phyloP scores from a whole-genome alignment of 2,329 filamentous ascomycete species.

The Calonectria naviculata region DNA sequence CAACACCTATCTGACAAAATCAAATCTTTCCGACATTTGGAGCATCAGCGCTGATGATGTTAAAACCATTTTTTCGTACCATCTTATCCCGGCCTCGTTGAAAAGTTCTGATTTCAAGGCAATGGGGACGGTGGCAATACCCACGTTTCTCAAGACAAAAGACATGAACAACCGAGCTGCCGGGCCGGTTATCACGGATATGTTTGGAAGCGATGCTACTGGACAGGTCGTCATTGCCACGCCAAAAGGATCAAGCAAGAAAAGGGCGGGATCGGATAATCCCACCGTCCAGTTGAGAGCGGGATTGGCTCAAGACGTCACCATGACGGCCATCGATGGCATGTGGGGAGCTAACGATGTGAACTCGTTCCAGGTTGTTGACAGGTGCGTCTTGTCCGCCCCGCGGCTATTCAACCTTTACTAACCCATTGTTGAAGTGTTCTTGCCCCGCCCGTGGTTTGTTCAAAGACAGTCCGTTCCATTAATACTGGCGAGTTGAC shows the following conservation, averaged over 20 bases:
- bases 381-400: conserved; percentile 15
- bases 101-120: conserved; percentile 20
- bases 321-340: conserved; percentile 35
- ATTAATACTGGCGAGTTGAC: conserved; percentile 9
- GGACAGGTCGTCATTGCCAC: conserved; percentile 32
- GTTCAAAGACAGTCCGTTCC: conserved; percentile 26
- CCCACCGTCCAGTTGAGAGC: conserved; percentile 17
- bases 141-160: conserved; percentile 17
- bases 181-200: conserved; percentile 18
- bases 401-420: background rate
- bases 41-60: conserved; percentile 18
- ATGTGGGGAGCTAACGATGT: conserved; percentile 28
- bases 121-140: conserved; percentile 18
- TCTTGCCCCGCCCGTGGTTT: conserved; percentile 24
- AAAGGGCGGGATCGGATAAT: conserved; percentile 1
- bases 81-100: conserved; percentile 20
- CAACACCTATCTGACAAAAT: conserved; percentile 18
- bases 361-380: conserved; percentile 32
- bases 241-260: background rate
- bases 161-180: conserved; percentile 34
- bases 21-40: conserved; percentile 7
- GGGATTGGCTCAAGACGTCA: conserved; percentile 30
- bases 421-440: conserved; percentile 16
- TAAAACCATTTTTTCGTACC: conserved; percentile 32
- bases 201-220: conserved; percentile 21